phyloP scores from a whole-genome alignment of 202 grass and related monocot genomes.

The Eragrostis tef region DNA sequence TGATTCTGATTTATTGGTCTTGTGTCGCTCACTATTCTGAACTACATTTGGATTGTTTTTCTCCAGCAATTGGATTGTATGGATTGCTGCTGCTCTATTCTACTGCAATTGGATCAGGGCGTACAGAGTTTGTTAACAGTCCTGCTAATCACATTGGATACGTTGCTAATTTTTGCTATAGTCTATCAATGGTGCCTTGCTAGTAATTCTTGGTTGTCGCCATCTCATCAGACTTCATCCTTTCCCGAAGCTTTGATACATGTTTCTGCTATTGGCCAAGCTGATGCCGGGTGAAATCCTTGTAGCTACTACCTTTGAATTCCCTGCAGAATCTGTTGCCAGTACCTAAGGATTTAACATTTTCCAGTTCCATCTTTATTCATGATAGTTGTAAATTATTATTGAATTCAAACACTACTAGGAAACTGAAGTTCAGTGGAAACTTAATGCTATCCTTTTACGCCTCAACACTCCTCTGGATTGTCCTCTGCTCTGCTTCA shows the following conservation, averaged over 20 bases:
- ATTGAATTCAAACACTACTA: no score
- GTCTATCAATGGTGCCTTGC: not conserved
- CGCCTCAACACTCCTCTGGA: not conserved
- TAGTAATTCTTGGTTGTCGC: not conserved
- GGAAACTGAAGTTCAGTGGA: no score
- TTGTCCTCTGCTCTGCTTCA: not conserved
- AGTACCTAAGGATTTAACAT: no score
- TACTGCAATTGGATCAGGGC: not conserved
- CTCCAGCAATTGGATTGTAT: slow-evolving; percentile 22
- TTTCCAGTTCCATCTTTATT: no score
- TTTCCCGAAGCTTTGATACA: not conserved
- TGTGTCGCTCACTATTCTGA: not conserved
- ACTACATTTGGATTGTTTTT: slow-evolving; percentile 2
- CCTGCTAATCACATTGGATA: not conserved
- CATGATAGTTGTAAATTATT: no score
- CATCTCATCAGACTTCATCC: not conserved
- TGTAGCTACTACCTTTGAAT: no score
- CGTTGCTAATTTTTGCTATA: not conserved
- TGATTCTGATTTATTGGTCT: not conserved
- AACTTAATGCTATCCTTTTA: no score
- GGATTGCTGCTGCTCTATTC: not conserved
- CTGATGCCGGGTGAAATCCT: no score
- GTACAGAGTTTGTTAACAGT: not conserved
- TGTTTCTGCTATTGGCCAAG: not conserved
- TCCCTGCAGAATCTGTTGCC: no score